Evolutionary conservation across 2,329 filamentous ascomycete species (phyloP), one percentile per base, ranked within the genome.

Genomic region (Ophiocordyceps robertsii): DNA sequence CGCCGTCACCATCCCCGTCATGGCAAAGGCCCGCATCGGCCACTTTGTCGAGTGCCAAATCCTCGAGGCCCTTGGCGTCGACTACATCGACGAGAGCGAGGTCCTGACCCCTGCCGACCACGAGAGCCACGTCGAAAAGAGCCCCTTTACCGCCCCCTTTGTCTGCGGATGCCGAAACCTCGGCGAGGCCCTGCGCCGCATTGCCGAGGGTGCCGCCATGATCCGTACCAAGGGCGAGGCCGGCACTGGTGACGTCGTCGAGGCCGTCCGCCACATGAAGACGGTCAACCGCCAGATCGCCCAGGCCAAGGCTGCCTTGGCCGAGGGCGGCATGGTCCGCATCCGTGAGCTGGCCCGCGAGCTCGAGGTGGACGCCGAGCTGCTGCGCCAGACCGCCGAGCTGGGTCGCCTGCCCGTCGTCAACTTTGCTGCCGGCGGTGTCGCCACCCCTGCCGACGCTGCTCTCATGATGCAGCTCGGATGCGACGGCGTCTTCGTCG

Each of bases 31-130:
- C 21, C 79, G 92, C 59, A 98, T 96, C 60, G 92, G 92, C 32
- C 92, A 98, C 69, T 89, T 95, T 53, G 90, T 95, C 56, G 92
- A 98, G 71, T 95, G 89, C 70, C 90, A 90, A 81, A 93, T 98
- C 67, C 84, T 98, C 58, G 85, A 96, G 73, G 80, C 86, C 44
- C 80, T 96, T 43, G 89, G 86, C 47, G 84, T 96, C 55, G 92
- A 98, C 71, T 98, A 95, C 71, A 92, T 98, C 54, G 89, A 98
- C 66, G 92, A 98, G 70, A 89, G 82, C 63, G 92, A 98, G 76
- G 92, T 98, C 42, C 77, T 98, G 42, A 98, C 92, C 6, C 90
- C 90, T 1, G 92, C 92, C 51, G 92, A 98, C 62, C 77, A 89
- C 57, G 71, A 78, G 52, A 83, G 84, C 73, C 92, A 98, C 68